Conservation (phyloP, 129 eudicot genomes). For the Flaveria sonorensis region DNA sequence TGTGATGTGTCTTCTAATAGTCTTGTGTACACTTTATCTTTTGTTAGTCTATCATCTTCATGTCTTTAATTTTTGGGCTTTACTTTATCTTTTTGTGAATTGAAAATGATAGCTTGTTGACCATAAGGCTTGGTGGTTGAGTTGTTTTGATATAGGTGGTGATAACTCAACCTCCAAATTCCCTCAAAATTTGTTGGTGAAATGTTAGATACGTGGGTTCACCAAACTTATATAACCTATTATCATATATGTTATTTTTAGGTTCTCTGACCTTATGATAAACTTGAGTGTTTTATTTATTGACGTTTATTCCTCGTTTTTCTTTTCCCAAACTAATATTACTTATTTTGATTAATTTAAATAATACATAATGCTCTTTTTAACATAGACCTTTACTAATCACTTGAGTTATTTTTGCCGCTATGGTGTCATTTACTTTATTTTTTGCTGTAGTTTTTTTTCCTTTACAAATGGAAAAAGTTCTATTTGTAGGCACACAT, state of each 20-base stretch:
- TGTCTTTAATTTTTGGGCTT: constrained; percentile 34
- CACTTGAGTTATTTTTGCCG: too few relatives aligned
- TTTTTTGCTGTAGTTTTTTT: too few relatives aligned
- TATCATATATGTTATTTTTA: background rate
- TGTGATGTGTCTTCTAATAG: constrained; percentile 46
- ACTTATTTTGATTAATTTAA: background rate
- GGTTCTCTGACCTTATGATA: background rate
- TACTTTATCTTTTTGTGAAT: constrained; percentile 38
- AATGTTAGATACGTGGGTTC: constrained; percentile 46
- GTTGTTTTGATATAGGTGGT: constrained; percentile 33
- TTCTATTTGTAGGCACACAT: too few relatives aligned
- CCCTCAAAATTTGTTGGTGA: constrained; percentile 42
- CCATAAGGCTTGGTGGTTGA: constrained; percentile 36
- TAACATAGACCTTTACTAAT: background rate
- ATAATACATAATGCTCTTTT: background rate
- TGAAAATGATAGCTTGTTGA: constrained; percentile 46
- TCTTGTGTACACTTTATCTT: constrained; percentile 38
- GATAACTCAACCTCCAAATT: constrained; percentile 35
- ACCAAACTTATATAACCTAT: constrained; percentile 37
- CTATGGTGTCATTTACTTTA: too few relatives aligned
- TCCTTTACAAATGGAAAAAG: too few relatives aligned
- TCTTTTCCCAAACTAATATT: background rate
- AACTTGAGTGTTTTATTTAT: background rate
- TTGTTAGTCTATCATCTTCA: constrained; percentile 33
- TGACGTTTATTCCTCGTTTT: background rate